Evolutionary conservation across 129 eudicot species (phyloP).

Genomic region (Helichrysum umbraculigerum): DNA sequence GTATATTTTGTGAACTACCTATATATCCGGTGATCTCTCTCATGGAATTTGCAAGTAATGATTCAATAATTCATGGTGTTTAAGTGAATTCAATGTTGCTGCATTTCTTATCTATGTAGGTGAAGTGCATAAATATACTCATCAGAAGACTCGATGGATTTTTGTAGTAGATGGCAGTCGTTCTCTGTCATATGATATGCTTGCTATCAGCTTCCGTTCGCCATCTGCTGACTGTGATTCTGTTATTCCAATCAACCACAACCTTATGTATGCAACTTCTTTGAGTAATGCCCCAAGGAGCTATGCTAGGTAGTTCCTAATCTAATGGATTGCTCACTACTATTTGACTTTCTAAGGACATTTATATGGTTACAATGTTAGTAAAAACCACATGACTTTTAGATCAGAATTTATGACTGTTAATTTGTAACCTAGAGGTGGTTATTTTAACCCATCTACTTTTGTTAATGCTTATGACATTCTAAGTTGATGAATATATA

Average conservation of each 20-base stretch:
- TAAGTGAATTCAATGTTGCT: slow-evolving; percentile 88
- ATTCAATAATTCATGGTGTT: slow-evolving; percentile 19
- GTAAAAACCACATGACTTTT: too few relatives aligned
- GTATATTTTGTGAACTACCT: slow-evolving; percentile 31
- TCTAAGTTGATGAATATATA: too few relatives aligned
- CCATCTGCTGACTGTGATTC: slow-evolving; percentile 61
- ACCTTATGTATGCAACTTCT: too few relatives aligned
- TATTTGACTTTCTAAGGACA: too few relatives aligned
- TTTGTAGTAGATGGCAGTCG: slow-evolving; percentile 74
- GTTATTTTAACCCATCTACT: too few relatives aligned
- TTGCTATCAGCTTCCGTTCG: slow-evolving; percentile 77
- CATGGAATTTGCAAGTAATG: background rate
- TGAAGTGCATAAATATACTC: slow-evolving; percentile 55
- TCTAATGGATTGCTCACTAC: too few relatives aligned
- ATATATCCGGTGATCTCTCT: background rate
- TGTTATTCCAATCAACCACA: slow-evolving; percentile 52
- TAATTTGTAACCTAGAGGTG: too few relatives aligned
- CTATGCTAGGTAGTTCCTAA: too few relatives aligned
- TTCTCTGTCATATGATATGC: slow-evolving; percentile 44
- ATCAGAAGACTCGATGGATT: slow-evolving; percentile 82
- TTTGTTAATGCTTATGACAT: too few relatives aligned
- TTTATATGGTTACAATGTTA: too few relatives aligned
- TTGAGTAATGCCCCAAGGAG: too few relatives aligned
- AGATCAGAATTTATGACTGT: too few relatives aligned
- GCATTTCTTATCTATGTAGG: slow-evolving; percentile 77